Evolutionary conservation across 1,284 basidiomycete species (phyloP).

Genomic region (Heterobasidion annosum): DNA sequence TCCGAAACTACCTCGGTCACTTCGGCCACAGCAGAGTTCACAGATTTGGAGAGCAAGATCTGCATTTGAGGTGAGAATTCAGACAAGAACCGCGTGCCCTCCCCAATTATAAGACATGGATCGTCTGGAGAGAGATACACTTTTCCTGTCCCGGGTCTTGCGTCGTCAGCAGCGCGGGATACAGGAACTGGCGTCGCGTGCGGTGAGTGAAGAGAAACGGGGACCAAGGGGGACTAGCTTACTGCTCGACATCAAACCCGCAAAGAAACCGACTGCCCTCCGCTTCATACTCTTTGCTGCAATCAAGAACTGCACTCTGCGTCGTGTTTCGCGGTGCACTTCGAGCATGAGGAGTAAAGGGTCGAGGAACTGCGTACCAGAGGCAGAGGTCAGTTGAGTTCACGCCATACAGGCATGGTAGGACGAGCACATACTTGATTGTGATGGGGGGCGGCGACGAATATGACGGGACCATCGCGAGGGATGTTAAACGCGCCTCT

Average conservation of each 20-base stretch:
- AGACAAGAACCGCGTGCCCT: constrained; percentile 71
- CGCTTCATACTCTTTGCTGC: constrained; percentile 92
- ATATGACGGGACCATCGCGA: constrained; percentile 86
- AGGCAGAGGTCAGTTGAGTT: background rate
- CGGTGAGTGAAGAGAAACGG: constrained; percentile 9
- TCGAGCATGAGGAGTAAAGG: constrained; percentile 86
- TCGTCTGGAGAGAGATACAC: constrained; percentile 71
- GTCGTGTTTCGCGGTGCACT: constrained; percentile 77
- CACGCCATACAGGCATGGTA: background rate
- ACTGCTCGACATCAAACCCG: constrained; percentile 88
- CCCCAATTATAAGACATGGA: constrained; percentile 72
- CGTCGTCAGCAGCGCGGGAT: constrained; percentile 84
- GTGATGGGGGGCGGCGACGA: constrained; percentile 94
- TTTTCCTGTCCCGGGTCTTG: constrained; percentile 71
- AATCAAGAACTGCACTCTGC: constrained; percentile 84
- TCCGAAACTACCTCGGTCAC: constrained; percentile 88
- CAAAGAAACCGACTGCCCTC: constrained; percentile 76
- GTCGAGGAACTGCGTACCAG: constrained; percentile 77
- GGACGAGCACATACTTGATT: constrained; percentile 61
- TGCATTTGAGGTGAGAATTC: constrained; percentile 81
- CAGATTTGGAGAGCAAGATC: constrained; percentile 80
- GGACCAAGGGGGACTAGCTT: constrained; percentile 24
- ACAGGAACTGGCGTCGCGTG: constrained; percentile 68
- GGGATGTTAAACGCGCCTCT: constrained; percentile 96
- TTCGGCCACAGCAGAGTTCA: constrained; percentile 76